These are phyloP conservation scores for Tolypocladium inflatum DNA, from an alignment of 2,329 filamentous ascomycete species.

Conservation along the genomic window DNA sequence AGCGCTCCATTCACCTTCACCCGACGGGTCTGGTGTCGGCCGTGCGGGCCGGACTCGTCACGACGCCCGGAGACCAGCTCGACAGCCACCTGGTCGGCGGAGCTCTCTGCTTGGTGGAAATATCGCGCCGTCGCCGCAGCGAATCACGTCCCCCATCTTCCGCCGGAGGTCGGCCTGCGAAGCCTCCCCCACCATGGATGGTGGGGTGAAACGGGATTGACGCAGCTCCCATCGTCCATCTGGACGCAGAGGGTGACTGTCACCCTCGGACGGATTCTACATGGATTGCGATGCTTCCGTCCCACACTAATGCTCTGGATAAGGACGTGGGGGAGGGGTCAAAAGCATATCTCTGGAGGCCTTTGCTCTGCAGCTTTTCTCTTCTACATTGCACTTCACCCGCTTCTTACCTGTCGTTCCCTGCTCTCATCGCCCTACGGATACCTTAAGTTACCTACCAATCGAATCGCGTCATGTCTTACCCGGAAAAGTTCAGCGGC, in stretches of 20 bases:
- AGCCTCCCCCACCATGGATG: background rate
- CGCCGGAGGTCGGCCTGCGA: background rate
- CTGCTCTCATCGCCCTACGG: background rate
- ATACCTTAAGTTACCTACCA: background rate
- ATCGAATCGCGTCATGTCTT: conserved; percentile 28
- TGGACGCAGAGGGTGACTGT: background rate
- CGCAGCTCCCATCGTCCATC: background rate
- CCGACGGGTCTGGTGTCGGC: background rate
- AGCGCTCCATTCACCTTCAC: background rate
- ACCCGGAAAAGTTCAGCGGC: conserved; percentile 50
- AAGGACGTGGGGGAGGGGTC: background rate
- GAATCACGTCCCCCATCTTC: background rate
- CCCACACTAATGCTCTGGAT: background rate
- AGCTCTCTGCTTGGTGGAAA: background rate
- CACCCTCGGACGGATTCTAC: background rate
- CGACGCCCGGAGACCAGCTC: background rate
- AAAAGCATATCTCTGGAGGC: background rate
- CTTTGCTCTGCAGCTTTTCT: background rate
- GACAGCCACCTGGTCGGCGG: background rate
- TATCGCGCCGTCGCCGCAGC: background rate
- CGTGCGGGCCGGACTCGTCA: background rate
- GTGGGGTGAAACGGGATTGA: background rate
- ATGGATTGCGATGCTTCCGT: background rate
- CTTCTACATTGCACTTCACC: background rate
- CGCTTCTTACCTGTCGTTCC: background rate